Percentiles rank a stretch among this genome's conserved stretches.
These are phyloP conservation scores for Colletotrichum sp. DNA, from an alignment of 2,329 filamentous ascomycete species.

Conservation along the genomic window DNA sequence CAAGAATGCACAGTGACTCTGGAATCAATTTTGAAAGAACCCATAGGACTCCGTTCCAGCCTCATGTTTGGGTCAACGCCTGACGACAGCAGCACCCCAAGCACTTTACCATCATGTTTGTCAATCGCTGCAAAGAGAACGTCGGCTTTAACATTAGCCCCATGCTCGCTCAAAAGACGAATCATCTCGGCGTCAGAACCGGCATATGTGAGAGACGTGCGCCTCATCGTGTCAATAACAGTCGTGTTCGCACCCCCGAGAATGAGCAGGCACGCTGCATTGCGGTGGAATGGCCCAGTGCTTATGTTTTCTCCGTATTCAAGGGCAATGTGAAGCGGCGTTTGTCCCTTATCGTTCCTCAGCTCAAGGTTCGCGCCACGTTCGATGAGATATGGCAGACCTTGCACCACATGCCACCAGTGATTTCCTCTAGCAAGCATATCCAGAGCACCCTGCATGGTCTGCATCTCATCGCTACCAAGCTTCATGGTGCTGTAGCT, in stretches of 20 bases:
- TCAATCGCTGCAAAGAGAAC: too few relatives aligned
- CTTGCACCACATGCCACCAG: constrained; percentile 22
- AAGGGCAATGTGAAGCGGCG: constrained; percentile 16
- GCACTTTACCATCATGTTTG: too few relatives aligned
- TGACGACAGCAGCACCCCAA: too few relatives aligned
- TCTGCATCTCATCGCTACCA: background rate
- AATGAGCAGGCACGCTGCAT: constrained; percentile 9
- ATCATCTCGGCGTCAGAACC: background rate
- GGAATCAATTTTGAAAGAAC: too few relatives aligned
- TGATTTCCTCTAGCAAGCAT: background rate
- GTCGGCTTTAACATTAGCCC: constrained; percentile 10
- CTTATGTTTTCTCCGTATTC: background rate
- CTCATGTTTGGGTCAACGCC: too few relatives aligned
- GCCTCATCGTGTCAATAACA: background rate
- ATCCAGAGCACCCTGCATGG: background rate
- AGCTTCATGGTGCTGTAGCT: fast-evolving
- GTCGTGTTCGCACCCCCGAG: constrained; percentile 5
- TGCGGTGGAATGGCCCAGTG: background rate
- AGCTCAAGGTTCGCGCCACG: background rate
- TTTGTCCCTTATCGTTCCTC: background rate
- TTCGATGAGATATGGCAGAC: constrained; percentile 14
- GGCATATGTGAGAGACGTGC: constrained; percentile 13
- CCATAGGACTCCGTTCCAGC: too few relatives aligned
- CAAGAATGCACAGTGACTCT: too few relatives aligned
- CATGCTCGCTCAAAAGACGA: background rate